Evolutionary conservation across 495 filamentous ascomycete genomes (phyloP).

Genomic region (Patellaria atrata): DNA sequence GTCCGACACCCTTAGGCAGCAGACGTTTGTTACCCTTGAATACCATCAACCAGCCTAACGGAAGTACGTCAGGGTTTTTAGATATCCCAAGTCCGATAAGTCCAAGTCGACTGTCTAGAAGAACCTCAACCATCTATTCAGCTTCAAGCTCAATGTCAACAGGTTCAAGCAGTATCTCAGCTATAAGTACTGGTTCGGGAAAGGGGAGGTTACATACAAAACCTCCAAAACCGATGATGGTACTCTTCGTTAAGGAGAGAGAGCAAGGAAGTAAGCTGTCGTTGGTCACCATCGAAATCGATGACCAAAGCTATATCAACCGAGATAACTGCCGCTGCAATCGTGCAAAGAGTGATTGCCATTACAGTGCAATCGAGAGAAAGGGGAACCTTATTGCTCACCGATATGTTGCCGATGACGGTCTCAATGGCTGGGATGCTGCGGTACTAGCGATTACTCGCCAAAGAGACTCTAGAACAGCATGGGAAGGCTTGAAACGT

Average conservation of each 20-base stretch:
- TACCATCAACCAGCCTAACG: too few species aligned
- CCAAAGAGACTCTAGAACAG: neutral
- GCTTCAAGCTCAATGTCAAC: too few species aligned
- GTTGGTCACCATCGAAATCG: neutral
- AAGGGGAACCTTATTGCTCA: neutral
- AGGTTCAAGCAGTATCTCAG: too few species aligned
- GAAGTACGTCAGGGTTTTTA: too few species aligned
- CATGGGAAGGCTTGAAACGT: neutral
- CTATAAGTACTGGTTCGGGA: neutral
- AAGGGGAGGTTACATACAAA: slow-evolving; percentile 1
- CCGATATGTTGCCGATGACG: neutral
- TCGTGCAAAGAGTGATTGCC: neutral
- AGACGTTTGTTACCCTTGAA: too few species aligned
- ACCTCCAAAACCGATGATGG: slow-evolving; percentile 1
- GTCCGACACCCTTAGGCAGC: too few species aligned
- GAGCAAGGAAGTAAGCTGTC: neutral
- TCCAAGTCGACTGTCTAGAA: too few species aligned
- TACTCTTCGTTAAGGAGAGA: slow-evolving; percentile 1
- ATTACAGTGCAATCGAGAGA: neutral
- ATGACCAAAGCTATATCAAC: neutral
- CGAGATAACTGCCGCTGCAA: neutral
- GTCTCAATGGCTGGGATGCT: neutral
- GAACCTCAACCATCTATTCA: too few species aligned
- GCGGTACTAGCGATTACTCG: neutral
- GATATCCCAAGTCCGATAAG: too few species aligned